A percentile compares a stretch with the other conserved stretches of the same genome.
These are phyloP conservation scores for Stenocarpella maydis DNA, from an alignment of 2,329 filamentous ascomycete genomes.

Conservation along the genomic window DNA sequence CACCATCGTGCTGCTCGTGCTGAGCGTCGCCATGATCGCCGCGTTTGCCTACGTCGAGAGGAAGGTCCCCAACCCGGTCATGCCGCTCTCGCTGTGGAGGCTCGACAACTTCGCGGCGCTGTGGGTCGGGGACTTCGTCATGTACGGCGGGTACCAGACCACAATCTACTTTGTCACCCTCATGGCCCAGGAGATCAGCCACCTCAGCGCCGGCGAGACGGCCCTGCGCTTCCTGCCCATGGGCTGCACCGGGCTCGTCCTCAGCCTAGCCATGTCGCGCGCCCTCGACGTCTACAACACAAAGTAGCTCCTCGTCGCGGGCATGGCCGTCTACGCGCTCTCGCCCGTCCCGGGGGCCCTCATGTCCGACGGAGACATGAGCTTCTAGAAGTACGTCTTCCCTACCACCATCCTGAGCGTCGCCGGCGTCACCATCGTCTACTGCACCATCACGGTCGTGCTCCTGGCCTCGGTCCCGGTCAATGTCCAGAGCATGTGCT, in stretches of 20 bases:
- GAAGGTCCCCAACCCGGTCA: conserved; percentile 53
- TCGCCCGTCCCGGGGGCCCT: conserved; percentile 46
- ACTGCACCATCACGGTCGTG: conserved; percentile 51
- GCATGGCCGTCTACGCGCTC: conserved; percentile 46
- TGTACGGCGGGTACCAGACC: conserved; percentile 52
- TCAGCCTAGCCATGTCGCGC: conserved; percentile 46
- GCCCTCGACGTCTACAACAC: conserved; percentile 49
- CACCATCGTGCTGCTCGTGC: conserved; percentile 51
- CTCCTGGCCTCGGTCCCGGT: conserved; percentile 50
- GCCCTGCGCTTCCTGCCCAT: conserved; percentile 52
- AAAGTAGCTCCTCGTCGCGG: conserved; percentile 47
- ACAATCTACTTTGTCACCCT: conserved; percentile 53
- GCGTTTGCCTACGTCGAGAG: conserved; percentile 51
- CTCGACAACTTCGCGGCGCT: conserved; percentile 54
- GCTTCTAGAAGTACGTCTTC: conserved; percentile 50
- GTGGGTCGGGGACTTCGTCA: conserved; percentile 54
- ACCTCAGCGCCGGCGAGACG: conserved; percentile 48
- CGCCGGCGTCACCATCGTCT: conserved; percentile 50
- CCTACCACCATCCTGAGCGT: conserved; percentile 50
- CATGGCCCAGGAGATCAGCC: conserved; percentile 50
- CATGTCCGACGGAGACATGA: conserved; percentile 36
- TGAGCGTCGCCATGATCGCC: conserved; percentile 48
- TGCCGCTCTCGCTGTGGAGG: conserved; percentile 55
- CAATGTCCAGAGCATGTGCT: conserved; percentile 47
- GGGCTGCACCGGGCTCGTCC: conserved; percentile 49